These are phyloP conservation scores for Colletotrichum sp. DNA, from an alignment of 2,329 filamentous ascomycete species.

Conservation along the genomic window DNA sequence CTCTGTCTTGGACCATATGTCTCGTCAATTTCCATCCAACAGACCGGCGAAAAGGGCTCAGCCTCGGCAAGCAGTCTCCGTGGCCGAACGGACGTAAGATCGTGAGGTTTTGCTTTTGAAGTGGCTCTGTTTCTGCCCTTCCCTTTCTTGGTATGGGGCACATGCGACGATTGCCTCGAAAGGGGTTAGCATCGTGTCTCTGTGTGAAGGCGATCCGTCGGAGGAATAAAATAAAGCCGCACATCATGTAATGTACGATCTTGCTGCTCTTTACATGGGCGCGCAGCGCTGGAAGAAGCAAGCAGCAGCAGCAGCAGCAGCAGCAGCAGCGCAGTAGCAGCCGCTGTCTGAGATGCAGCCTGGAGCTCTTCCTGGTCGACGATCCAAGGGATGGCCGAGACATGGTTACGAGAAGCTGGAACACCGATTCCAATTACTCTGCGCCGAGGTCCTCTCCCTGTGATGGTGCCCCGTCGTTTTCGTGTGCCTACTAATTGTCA, in stretches of 20 bases:
- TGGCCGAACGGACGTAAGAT: background rate
- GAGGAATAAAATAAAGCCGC: background rate
- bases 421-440: background rate
- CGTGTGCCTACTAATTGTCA: background rate
- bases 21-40: background rate
- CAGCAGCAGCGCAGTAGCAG: background rate
- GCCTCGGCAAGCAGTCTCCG: background rate
- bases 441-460: background rate
- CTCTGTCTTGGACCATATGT: background rate
- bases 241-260: background rate
- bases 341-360: background rate
- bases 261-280: background rate
- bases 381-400: conserved; percentile 8
- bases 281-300: background rate
- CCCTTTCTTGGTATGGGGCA: background rate
- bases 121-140: background rate
- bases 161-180: background rate
- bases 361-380: background rate
- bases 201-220: background rate
- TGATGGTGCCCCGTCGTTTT: background rate
- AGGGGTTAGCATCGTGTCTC: background rate
- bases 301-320: background rate
- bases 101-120: background rate
- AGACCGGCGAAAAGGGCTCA: background rate
- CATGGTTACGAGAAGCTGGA: background rate